Base-by-base conservation (phyloP, 1,284 basidiomycete genomes). In the Erythrobasidium hasegawianum region DNA sequence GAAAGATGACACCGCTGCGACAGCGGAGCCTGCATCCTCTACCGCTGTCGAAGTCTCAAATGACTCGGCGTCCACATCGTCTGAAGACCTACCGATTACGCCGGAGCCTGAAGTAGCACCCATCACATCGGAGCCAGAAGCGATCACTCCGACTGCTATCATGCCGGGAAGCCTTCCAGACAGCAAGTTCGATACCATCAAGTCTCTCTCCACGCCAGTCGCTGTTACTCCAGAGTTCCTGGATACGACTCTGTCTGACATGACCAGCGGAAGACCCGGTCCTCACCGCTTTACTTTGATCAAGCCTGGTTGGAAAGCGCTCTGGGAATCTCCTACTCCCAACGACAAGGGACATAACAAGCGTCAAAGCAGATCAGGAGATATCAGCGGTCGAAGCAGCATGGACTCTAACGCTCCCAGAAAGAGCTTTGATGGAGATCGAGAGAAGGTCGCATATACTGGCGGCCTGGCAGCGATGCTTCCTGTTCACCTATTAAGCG, bases 251-350 rank as follows among this genome's bases (percentile, higher is more conserved):
- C 16, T 22, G 8, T 53, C 20, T 11, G 40, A 24, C 22, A 24
- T 58, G 27, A 29, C 9, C 1, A 59, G 64, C 7, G 67, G 64
- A n/a, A 49, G 49, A 14, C 52, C 52, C n/a, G 55, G 50, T 9
- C 57, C 65, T 0, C 90, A 94, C 77, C 85, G 91, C 24, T 94
- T 94, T 79, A 88, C 90, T 10, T 80, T 93, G 39, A 82, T 92
- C 70, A 88, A 87, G 75, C 86, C 88, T 41, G 85, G 86, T 20
- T 81, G 82, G 56, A 86, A 86, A 77, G 83, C 76, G 79, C 45
- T 79, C 18, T 68, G 70, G 41, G 57, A 69, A 9, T 68, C 57
- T 0, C 24, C 57, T 11, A 24, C 57, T 14, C 9, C 55, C 4
- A 16, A 40, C 18, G 45, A 18, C 33, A 45, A 26, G 47, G 47